A percentile compares a stretch with the other conserved stretches of the same genome.
phyloP scores from a whole-genome alignment of 345 rosid genomes.

The Populus deltoides region DNA sequence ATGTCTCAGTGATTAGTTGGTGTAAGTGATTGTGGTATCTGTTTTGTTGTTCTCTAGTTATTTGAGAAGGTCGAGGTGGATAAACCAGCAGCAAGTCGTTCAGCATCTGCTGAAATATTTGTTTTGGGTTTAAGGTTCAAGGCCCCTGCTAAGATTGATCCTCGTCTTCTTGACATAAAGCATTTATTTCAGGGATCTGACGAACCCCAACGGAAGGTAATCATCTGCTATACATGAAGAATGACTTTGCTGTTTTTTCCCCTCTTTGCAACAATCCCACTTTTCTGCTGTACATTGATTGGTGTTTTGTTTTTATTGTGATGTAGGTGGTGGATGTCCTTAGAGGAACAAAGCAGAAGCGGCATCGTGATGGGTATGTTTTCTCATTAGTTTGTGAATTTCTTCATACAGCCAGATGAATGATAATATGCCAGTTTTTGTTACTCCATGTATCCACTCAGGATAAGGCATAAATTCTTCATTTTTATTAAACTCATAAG shows the following conservation, averaged over 20 bases:
- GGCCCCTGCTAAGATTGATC: conserved; percentile 94
- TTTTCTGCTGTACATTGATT: neutral
- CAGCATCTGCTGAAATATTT: conserved; percentile 85
- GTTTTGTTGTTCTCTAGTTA: conserved; percentile 41
- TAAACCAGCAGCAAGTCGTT: conserved; percentile 93
- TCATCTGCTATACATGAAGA: neutral
- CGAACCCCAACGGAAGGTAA: conserved; percentile 68
- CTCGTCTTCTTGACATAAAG: conserved; percentile 75
- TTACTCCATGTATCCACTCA: neutral
- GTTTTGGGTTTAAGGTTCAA: conserved; percentile 76
- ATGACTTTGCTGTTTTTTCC: neutral
- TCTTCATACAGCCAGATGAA: neutral
- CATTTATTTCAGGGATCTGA: conserved; percentile 67
- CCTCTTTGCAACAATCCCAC: neutral
- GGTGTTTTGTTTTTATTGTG: conserved; percentile 6
- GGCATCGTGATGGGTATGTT: conserved; percentile 80
- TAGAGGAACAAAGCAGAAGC: conserved; percentile 63
- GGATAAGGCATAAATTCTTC: neutral
- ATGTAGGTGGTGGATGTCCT: conserved; percentile 81
- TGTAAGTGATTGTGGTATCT: neutral
- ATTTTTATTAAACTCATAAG: neutral
- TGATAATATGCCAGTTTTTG: no score
- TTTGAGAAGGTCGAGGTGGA: conserved; percentile 93
- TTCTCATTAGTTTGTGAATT: neutral
- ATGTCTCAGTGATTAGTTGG: neutral